Base-by-base conservation (phyloP, 78 protist genomes). In the Guillardia theta region DNA sequence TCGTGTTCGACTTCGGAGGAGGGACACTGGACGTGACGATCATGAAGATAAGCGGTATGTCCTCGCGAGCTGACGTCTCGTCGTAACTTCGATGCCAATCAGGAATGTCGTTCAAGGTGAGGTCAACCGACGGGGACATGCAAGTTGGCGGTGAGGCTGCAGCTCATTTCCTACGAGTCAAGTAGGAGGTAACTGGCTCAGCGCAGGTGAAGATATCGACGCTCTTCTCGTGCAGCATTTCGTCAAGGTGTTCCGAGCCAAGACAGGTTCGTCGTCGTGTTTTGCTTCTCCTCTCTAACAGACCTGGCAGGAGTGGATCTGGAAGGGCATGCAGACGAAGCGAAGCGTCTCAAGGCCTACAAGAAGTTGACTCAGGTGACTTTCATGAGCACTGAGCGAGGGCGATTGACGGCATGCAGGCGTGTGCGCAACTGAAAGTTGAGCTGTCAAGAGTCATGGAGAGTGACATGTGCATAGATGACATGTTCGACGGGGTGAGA, bases 51-150 rank as follows among this genome's bases (percentile, higher is more conserved):
- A 97, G 98, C 43, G 99, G 96, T 83, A 99, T 64, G 12, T 64
- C n/a, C 22, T 64, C 22, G 6, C 15, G 22, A 5, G 15, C 21
- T 64, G 8, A 24, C 22, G 12, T 12, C 78, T 33, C 78, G 43
- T 12, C 39, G 36, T 19, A 64, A 64, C 22, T 64, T 64, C 18
- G 12, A 53, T 53, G n/a, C n/a, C n/a, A 53, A 12, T 53, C 12
- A 53, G 12, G 18, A 21, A 53, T 53, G 8, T 24, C 9, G 22
- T 19, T 4, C 46, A 36, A 70, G 96, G 99, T 99, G 96, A 97
- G 97, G 96, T 93, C 99, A 62, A 97, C 98, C 33, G 96, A 96
- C 30, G 99, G 99, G 8, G 97, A 98, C 96, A 97, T 98, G 83
- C 83, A 70, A 24, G 46, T 70, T 36, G 83, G 83, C 10, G 83